These are phyloP conservation scores for Gorgonomyces haynaldii DNA, from an alignment of 192 early-diverging fungal species.

Conservation along the genomic window DNA sequence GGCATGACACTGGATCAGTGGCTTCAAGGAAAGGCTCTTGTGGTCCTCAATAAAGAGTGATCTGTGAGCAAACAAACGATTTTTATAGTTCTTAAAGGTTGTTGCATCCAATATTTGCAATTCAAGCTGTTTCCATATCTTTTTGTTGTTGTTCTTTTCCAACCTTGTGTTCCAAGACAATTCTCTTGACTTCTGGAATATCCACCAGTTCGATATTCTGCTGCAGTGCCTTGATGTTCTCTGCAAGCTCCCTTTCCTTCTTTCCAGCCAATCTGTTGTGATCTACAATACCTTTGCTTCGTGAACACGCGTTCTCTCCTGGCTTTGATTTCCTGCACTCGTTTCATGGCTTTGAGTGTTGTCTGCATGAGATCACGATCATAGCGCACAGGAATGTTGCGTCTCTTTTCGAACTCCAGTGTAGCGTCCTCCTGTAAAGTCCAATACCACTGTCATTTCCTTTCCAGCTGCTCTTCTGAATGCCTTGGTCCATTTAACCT, in stretches of 20 bases:
- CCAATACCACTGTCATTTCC: conserved; percentile 93
- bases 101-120: conserved; percentile 1
- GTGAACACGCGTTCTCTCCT: conserved; percentile 88
- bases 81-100: neutral
- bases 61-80: too few species aligned
- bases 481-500: conserved; percentile 99
- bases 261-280: conserved; percentile 69
- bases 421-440: conserved; percentile 61
- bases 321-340: conserved; percentile 85
- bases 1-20: neutral
- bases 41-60: too few species aligned
- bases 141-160: conserved; percentile 27
- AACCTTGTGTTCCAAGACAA: conserved; percentile 56
- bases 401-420: conserved; percentile 97
- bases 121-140: conserved; percentile 60
- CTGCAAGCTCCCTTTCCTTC: conserved; percentile 63
- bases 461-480: conserved; percentile 98
- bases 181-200: conserved; percentile 41
- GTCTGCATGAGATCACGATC: conserved; percentile 94
- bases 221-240: conserved; percentile 66
- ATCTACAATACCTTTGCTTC: conserved; percentile 38
- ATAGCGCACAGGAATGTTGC: conserved; percentile 95
- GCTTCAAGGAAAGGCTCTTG: neutral
- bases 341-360: conserved; percentile 97
- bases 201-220: conserved; percentile 81